These are phyloP conservation scores for Globisporangium middletonii DNA, from an alignment of 352 stramenopile genomes.

Conservation along the genomic window DNA sequence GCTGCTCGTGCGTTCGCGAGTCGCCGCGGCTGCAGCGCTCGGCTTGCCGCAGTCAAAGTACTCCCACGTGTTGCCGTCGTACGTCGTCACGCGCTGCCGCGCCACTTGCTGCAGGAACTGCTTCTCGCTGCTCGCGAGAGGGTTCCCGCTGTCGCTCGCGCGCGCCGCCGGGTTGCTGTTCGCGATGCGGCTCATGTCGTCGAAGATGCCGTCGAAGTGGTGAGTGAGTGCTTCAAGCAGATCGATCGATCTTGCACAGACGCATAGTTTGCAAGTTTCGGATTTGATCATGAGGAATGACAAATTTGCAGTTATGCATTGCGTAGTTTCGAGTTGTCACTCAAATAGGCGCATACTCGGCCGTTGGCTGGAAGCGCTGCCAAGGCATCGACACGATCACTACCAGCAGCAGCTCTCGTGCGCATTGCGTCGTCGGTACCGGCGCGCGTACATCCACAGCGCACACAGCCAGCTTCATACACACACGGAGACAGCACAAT, in stretches of 20 bases:
- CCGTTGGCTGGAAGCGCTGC: too few relatives aligned
- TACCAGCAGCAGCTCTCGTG: background rate
- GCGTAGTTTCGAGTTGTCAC: too few relatives aligned
- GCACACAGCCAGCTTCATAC: background rate
- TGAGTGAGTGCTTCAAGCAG: background rate
- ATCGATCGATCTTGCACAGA: too few relatives aligned
- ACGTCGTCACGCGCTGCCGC: conserved; percentile 65
- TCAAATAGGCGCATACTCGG: too few relatives aligned
- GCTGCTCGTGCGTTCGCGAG: conserved; percentile 1
- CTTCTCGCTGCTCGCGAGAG: conserved; percentile 28
- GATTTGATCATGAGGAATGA: too few relatives aligned
- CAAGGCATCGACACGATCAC: too few relatives aligned
- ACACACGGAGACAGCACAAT: conserved; percentile 13
- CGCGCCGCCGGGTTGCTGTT: conserved; percentile 13
- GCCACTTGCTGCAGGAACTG: conserved; percentile 56
- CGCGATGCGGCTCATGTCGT: conserved; percentile 12
- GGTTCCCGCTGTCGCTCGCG: conserved; percentile 6
- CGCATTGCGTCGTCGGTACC: background rate
- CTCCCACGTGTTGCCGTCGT: conserved; percentile 72
- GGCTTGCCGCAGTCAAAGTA: conserved; percentile 64
- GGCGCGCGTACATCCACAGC: background rate
- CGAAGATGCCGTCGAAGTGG: background rate
- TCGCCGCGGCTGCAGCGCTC: conserved; percentile 2
- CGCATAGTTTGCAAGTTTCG: too few relatives aligned
- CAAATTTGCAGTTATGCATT: too few relatives aligned